Evolutionary conservation across 73 alveolate species (phyloP), one percentile per base, ranked within the genome.

Genomic region (Durusdinium trenchii): DNA sequence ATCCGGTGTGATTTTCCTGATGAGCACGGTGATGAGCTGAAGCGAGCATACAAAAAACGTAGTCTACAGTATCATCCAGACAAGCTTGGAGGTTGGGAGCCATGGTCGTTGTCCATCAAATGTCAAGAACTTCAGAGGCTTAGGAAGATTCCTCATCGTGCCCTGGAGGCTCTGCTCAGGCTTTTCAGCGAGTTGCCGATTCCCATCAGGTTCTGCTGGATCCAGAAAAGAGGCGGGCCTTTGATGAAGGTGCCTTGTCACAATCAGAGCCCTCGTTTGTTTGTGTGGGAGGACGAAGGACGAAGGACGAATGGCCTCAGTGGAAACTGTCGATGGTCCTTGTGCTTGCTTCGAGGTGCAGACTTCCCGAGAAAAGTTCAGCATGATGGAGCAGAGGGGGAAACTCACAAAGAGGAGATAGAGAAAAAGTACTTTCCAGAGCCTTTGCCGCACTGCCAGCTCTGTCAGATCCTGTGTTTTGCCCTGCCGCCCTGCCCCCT

Each of bases 341-440:
- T 75, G 85, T 3, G n/a, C 50, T 50, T 47, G 9, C 75, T 30
- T 51, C 32, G 60, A 91, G 98, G 98, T 32, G 51, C 87, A 3
- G 98, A 91, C 60, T 91, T 91, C 35, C 98, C 98, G 0, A 32
- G 98, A 47, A 91, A 76, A 45, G 78, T 67, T 38, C 90, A 91
- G 60, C 84, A 78, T 35, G 98, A 91, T 42, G 98, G 98, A 0
- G 52, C 98, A 26, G 98, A 91, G n/a, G 98, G 98, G 23, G 98
- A 76, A 32, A 91, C 98, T 23, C 98, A 91, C 60, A 91, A 91
- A 30, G 78, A 91, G 60, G 98, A 91, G 61, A 86, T 90, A 52
- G 96, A 90, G 87, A 90, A 67, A 86, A 90, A 90, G 52, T 90
- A 90, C 87, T 90, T 90, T 86, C 96, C 96, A 67, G 96, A 32